phyloP scores from a whole-genome alignment of 2,329 filamentous ascomycete genomes.

The Akanthomyces dipterigenus region DNA sequence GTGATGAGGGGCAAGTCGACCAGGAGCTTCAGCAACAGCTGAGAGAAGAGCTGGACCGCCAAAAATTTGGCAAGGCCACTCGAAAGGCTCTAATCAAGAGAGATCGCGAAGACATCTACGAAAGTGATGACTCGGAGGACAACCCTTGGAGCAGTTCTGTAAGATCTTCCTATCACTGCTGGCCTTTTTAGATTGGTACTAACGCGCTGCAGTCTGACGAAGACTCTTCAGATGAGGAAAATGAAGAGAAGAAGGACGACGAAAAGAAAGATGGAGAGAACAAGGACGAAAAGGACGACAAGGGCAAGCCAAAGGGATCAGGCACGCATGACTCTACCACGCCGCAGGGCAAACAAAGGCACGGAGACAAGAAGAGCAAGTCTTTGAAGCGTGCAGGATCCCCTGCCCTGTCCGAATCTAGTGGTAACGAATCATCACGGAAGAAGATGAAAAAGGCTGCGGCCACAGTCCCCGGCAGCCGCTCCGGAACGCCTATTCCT shows the following conservation, averaged over 20 bases:
- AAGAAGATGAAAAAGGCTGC: slow-evolving; percentile 65
- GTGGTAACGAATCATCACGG: slow-evolving; percentile 82
- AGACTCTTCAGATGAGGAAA: slow-evolving; percentile 30
- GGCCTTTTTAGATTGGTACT: background rate
- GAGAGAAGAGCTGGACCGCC: slow-evolving; percentile 61
- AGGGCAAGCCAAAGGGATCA: slow-evolving; percentile 45
- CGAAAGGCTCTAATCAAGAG: slow-evolving; percentile 77
- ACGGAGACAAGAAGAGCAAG: slow-evolving; percentile 47
- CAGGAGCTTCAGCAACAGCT: slow-evolving; percentile 64
- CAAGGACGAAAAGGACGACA: slow-evolving; percentile 45
- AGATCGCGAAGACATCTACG: slow-evolving; percentile 82
- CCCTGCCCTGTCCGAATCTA: slow-evolving; percentile 81
- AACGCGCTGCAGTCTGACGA: slow-evolving; percentile 14
- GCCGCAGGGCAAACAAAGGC: slow-evolving; percentile 41
- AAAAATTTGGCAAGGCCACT: slow-evolving; percentile 66
- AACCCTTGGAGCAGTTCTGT: slow-evolving; percentile 36
- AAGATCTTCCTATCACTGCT: slow-evolving; percentile 10
- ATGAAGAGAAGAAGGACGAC: slow-evolving; percentile 45
- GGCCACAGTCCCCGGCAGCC: slow-evolving; percentile 42
- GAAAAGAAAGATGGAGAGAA: slow-evolving; percentile 52
- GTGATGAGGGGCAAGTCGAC: slow-evolving; percentile 64
- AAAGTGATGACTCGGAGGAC: slow-evolving; percentile 53
- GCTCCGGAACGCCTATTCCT: slow-evolving; percentile 49
- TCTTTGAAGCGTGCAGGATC: slow-evolving; percentile 78
- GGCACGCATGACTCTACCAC: slow-evolving; percentile 63